Base-by-base conservation (phyloP, 2,329 filamentous ascomycete species). In the Rasamsonia emersonii region DNA sequence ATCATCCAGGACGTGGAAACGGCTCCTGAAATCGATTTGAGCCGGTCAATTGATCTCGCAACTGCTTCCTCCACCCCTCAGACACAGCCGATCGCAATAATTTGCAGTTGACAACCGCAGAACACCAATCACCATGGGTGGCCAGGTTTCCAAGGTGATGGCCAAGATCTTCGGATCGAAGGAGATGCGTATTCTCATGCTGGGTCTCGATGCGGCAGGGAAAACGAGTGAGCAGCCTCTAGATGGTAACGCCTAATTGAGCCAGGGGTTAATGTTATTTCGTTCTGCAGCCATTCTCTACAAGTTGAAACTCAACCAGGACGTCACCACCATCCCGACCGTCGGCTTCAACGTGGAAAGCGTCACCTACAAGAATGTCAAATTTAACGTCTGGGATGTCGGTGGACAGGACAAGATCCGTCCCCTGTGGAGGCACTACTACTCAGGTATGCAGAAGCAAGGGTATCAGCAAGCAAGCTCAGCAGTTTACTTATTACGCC, bases 291-390 rank as follows among this genome's bases (percentile, higher is more conserved):
- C 91, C 35, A 96, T 96, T 55, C 79, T 98, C 41, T 98, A 96
- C 76, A 96, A 95, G 73, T 75, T 98, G 57, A 96, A 96, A 76
- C 79, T 96, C 39, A 88, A 89, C 64, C 86, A 96, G 71, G 88
- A 93, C 58, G 88, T 96, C 53, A 96, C 91, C 41, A 96, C 91
- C 32, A 96, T 96, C 57, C 91, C 91, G 28, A 98, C 91, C 19
- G 91, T 98, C 51, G 91, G 89, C 49, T 96, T 96, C 75, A 96
- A 96, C 74, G 91, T 96, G 63, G 89, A 96, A 73, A 93, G 86
- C 4, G 88, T 96, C 53, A 93, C 88, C 47, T 95, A 94, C 73
- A 95, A 95, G 75, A 96, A 96, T 63, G 88, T 95, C 65, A 93
- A 95, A 67, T 96, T 96, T 72, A 96, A 93, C 54, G 89, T 96